Base-by-base conservation (phyloP, 2,329 filamentous ascomycete genomes). In the Fusarium denticulatum region DNA sequence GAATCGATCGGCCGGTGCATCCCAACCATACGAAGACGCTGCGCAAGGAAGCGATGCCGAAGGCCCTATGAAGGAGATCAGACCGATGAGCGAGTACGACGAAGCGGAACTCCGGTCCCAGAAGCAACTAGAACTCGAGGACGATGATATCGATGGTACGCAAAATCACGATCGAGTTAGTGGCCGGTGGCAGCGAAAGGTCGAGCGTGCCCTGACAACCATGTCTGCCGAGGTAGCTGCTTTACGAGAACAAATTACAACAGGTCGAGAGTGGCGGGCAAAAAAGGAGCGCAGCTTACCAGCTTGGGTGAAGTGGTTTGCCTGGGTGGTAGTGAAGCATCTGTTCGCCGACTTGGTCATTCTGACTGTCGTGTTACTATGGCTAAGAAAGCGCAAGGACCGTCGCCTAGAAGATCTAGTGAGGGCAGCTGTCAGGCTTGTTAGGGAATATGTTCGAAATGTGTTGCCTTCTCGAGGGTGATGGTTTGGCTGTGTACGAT, bases 171-270 rank as follows among this genome's bases (percentile, higher is more conserved):
- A 72, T 24, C 75, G 66, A 16, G 83, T 82, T 42, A 85, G 83
- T 24, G 86, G 85, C 69, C 91, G 90, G 78, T 97, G 95, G 94
- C 91, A 93, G 58, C 91, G 89, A 67, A 91, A 93, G 76, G 92
- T 98, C 70, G 96, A 98, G 83, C 89, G 91, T 47, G 94, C 94
- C 28, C 87, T 98, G 64, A 94, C 96, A 63, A 94, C 95, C 76
- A 91, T 98, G 84, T 97, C 95, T 10, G 93, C 95, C 22, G 96
- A 99, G 83, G 90, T 99, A 37, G 95, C 96, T 3, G 96, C 96
- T 2, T 83, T 98, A 70, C 89, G 96, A 40, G 96, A 99, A 82
- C 95, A 98, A 80, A 92, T 98, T 75, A 92, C 94, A 60, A 89
- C 90, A 0, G 91, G 94, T 1, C 88, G 93, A 18, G 89, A 96